Evolutionary conservation across 192 early-diverging fungal genomes (phyloP).

Genomic region (Linnemannia elongata): DNA sequence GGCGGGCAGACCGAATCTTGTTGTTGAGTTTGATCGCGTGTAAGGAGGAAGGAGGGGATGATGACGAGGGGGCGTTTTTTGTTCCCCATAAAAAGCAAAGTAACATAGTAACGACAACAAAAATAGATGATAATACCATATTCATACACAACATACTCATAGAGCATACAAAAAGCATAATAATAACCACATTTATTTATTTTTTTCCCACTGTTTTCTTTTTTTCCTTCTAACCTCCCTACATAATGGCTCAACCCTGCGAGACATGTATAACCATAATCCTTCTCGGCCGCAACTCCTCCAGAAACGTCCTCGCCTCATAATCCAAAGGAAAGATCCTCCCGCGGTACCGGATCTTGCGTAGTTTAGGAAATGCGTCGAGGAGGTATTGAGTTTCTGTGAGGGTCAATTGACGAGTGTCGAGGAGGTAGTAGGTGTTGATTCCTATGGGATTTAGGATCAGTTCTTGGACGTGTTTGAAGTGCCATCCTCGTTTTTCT

Average conservation of each 20-base stretch:
- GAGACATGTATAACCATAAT: conserved; percentile 22
- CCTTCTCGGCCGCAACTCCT: neutral
- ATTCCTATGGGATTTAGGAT: neutral
- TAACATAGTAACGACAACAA: neutral
- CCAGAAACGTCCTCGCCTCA: neutral
- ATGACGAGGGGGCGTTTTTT: neutral
- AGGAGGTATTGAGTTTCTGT: neutral
- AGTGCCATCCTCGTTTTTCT: neutral
- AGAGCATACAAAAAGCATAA: neutral
- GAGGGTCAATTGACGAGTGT: neutral
- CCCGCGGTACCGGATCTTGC: conserved; percentile 35
- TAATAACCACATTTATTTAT: neutral
- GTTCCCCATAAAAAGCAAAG: neutral
- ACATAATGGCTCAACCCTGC: neutral
- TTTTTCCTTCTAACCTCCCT: neutral
- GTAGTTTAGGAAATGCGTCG: conserved; percentile 12
- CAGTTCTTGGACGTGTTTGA: neutral
- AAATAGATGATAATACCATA: neutral
- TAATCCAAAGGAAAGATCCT: conserved; percentile 3
- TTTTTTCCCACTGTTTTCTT: neutral
- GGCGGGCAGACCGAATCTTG: conserved; percentile 24
- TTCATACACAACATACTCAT: neutral
- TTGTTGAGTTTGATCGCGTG: conserved; percentile 35
- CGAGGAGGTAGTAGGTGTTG: neutral
- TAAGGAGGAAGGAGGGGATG: neutral